Evolutionary conservation across 2,329 filamentous ascomycete species (phyloP), one percentile per base, ranked within the genome.

Genomic region (Fusarium mangiferae): DNA sequence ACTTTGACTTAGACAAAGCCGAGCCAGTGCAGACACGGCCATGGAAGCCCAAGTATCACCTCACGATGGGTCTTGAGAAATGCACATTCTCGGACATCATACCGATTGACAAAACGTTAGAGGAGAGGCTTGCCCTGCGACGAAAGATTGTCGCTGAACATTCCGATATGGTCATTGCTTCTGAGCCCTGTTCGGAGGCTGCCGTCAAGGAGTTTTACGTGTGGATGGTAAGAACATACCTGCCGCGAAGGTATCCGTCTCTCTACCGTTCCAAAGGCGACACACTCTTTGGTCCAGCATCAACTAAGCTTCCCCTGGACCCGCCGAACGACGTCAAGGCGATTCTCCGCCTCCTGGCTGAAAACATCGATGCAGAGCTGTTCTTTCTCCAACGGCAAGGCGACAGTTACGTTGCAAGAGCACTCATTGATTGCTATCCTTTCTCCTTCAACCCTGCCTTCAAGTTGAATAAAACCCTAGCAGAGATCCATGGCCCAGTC

Each of bases 261-360:
- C 17, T 55, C 8, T 55, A 55, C 26, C 15, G 9, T 42, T 14
- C 4, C 1, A n/a, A 42, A 10, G 36, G 3, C 0, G 11, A 14
- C 1, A 6, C n/a, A 2, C 15, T 55, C 14, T 12, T 42, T 8
- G 26, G 52, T 2, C 52, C 36, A 30, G 52, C 22, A 20, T 42
- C 26, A 11, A 55, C 36, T 0, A 0, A 3, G 1, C 26, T 55
- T 11, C 36, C 36, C 2, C 22, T 55, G 7, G 9, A 42, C 5
- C 36, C 52, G 15, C 52, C 36, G 1, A 8, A 10, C 7, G 35
- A 42, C 3, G 52, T 24, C 3, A 5, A 24, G 5, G 3, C 0
- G 1, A 3, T 33, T 18, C 15, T 55, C 1, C 15, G 5, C 8
- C 26, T 55, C 0, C 24, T 42, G 8, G 36, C 35, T 2, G 36